A percentile compares a stretch with the other conserved stretches of the same genome.
These are phyloP conservation scores for Tilletia indica DNA, from an alignment of 1,284 basidiomycete species.

Conservation along the genomic window DNA sequence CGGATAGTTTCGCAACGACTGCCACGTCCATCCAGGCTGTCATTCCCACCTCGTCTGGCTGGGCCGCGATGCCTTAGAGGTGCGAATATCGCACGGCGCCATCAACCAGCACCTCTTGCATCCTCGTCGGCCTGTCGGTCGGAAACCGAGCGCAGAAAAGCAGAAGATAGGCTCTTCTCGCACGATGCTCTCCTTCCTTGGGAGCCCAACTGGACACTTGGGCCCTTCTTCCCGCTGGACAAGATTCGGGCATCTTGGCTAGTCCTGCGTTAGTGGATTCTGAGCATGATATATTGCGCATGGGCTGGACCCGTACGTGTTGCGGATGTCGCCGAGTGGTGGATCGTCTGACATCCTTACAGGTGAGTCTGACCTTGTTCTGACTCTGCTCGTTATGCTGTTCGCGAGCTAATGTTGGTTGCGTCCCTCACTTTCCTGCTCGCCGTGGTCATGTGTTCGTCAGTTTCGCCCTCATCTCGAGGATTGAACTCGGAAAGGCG, in stretches of 20 bases:
- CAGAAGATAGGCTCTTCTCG: conserved; percentile 79
- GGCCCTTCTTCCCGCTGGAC: conserved; percentile 66
- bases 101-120: conserved; percentile 76
- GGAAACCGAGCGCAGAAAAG: conserved; percentile 72
- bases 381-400: not conserved
- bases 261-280: conserved; percentile 80
- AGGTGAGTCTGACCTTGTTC: conserved; percentile 51
- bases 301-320: conserved; percentile 82
- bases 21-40: not conserved
- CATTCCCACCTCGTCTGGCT: conserved; percentile 68
- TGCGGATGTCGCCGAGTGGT: conserved; percentile 73
- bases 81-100: too few species aligned
- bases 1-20: not conserved
- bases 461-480: too few species aligned
- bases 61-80: too few species aligned
- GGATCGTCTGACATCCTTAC: conserved; percentile 82
- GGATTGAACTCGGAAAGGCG: too few species aligned
- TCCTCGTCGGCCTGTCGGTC: conserved; percentile 72
- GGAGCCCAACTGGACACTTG: conserved; percentile 72
- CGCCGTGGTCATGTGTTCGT: too few species aligned
- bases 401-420: too few species aligned
- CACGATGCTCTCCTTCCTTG: conserved; percentile 77
- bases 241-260: conserved; percentile 62
- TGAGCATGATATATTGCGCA: conserved; percentile 80
- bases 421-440: too few species aligned